Percentiles rank a stretch among this genome's conserved stretches.
Evolutionary conservation across 1,284 basidiomycete genomes (phyloP).

Genomic region (Puccinia novopanici): DNA sequence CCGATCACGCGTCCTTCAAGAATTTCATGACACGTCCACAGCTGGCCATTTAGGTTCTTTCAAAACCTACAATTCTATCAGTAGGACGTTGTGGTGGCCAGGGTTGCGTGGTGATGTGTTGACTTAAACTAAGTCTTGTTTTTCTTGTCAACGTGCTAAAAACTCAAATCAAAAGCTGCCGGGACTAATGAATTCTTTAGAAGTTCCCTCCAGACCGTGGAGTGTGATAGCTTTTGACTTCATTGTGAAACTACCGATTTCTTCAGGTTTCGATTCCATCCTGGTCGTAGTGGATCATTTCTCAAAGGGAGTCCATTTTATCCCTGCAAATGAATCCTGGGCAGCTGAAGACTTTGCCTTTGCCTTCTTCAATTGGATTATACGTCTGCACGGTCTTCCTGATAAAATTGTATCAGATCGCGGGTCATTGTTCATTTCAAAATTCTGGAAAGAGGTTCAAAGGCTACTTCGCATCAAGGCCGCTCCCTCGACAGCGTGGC

Average conservation of each 20-base stretch:
- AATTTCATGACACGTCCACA: background rate
- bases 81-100: background rate
- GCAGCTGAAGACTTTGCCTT: background rate
- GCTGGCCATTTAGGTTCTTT: background rate
- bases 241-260: no score
- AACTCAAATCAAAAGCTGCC: conserved; percentile 1
- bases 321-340: background rate
- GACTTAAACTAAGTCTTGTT: background rate
- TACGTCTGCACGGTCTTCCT: conserved; percentile 22
- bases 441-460: no score
- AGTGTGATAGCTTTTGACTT: no score
- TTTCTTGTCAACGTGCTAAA: conserved; percentile 2
- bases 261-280: no score
- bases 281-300: conserved; percentile 21
- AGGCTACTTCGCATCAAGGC: background rate
- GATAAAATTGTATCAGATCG: no score
- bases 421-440: no score
- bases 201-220: background rate
- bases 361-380: background rate
- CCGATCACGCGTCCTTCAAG: background rate
- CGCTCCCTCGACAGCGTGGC: conserved; percentile 23
- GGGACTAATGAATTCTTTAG: background rate
- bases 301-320: background rate
- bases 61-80: background rate
- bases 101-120: background rate